Base-by-base conservation (phyloP, 352 stramenopile genomes). In the Phytopythium aichiense region DNA sequence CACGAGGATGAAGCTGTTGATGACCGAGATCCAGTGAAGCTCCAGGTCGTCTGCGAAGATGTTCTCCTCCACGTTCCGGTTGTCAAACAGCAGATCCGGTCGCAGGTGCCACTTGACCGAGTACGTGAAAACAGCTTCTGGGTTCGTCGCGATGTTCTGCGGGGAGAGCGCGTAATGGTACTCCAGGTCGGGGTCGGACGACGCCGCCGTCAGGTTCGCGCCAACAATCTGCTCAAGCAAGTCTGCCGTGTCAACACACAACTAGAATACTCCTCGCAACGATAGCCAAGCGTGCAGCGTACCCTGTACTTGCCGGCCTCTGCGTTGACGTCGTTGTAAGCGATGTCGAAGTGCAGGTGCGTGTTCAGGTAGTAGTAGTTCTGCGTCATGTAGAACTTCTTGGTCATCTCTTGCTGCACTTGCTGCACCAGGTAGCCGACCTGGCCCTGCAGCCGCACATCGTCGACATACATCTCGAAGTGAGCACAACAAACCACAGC, bases 391-490 rank as follows among this genome's bases (percentile, higher is more conserved):
- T 74, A 76, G 72, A 67, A 58, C 11, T 64, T 65, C 40, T 72
- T 69, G 7, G 45, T 31, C n/a, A 56, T 49, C 49, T 74, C 75
- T 61, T 87, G 67, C 50, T 91, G 77, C 33, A 92, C 72, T 62
- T 87, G 67, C 52, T 92, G 77, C 35, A 92, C 72, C 16, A 94
- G 78, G 52, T 98, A 93, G 37, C 95, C 96, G 33, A 99, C 84
- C 68, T 98, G 98, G 25, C 95, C 96, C 81, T 90, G 98, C 68
- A 99, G 88, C 53, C 94, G 95, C 53, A 99, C 81, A 81, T 99
- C 96, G 74, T 99, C 96, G 31, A 99, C 81, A 73, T 99, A 98
- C 88, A 99, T 98, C 83, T 99, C 95, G 77, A 98, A 99, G 74
- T 79, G 50, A 46, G 42, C 25, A 30, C 1, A 33, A 25, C 53